Evolutionary conservation across 2,329 filamentous ascomycete genomes (phyloP), one percentile per base, ranked within the genome.

Genomic region (Lasiodiplodia citricola): DNA sequence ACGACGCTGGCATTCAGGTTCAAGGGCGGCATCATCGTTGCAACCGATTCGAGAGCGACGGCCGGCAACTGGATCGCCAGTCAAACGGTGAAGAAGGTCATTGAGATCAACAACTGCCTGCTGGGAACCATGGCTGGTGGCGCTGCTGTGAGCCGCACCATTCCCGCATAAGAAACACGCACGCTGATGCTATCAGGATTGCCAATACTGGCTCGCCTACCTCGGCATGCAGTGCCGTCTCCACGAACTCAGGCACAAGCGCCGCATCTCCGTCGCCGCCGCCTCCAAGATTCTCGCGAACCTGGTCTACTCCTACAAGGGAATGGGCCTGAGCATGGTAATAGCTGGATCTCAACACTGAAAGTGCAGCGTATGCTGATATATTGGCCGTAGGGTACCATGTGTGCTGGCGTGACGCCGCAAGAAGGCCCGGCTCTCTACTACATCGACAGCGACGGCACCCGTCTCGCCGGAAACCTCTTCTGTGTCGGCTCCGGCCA

Each of bases 11-110:
- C 94, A 72, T 99, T 99, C 88, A 91, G 95, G 80, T 99, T 98
- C 87, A 90, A 98, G 84, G 94, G 94, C 77, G 96, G 96, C 79
- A 98, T 99, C 83, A 96, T 99, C 79, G 95, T 99, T 65, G 95
- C 95, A 67, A 99, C 96, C 70, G 96, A 99, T 84, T 99, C 96
- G 70, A 90, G 96, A 84, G 96, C 96, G 70, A 97, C 96, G 58
- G 95, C 96, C 37, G 96, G 96, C 77, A 96, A 96, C 88, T 99
- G 96, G 96, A 99, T 99, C 83, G 96, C 96, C 73, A 97, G 93
- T 84, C 96, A 99, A 87, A 99, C 96, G 66, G 96, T 99, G 79
- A 99, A 99, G 90, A 99, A 99, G 88, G 96, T 99, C 75, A 98
- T 99, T 79, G 94, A 97, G 87, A 97, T 97, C 87, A 97, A 97